Evolutionary conservation across 495 filamentous ascomycete species (phyloP), one percentile per base, ranked within the genome.

Genomic region (Aspergillus wentii): DNA sequence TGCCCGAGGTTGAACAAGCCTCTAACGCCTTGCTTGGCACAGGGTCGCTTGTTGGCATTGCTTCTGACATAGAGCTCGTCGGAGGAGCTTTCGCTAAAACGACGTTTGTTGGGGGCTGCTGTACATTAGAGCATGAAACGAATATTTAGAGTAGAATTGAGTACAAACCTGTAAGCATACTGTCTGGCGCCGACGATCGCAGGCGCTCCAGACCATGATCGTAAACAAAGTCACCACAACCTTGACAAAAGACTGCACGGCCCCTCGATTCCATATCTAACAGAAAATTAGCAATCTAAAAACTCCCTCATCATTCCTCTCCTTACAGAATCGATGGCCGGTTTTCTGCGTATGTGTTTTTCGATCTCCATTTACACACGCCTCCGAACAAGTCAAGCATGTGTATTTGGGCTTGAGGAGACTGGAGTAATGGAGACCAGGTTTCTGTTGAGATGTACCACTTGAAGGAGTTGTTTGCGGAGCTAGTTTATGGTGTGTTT

Each of bases 1-100:
- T 87, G 84, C 10, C 90, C 90, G 59, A 94, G 87, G 56, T 96
- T 96, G 56, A 86, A 90, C 25, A 96, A 80, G n/a, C 90, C 90
- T 5, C 89, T 80, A 20, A 92, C 80, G 27, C 67, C 68, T 50
- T 72, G 53, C 27, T 63, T 64, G 30, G 62, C 46, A 43, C 72
- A 67, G 35, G 62, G 56, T n/a, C 65, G 66, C 38, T 63, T 67
- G 33, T 39, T 51, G 2, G 68, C 66, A 28, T 72, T 72, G 33
- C 40, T 64, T 42, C 57, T 64, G 20, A 72, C 52, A 39, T 64
- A 72, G 15, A 57, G 32, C 40, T 72, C 68, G 19, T 67, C 59
- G 7, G 48, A 53, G 6, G 56, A 51, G 41, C 57, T 62, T 9
- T 62, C 52, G 17, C 44, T 54, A 16, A 46, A 42, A 5, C 44